Evolutionary conservation across 345 rosid species (phyloP), one percentile per base, ranked within the genome.

Genomic region (Bruguiera parviflora): DNA sequence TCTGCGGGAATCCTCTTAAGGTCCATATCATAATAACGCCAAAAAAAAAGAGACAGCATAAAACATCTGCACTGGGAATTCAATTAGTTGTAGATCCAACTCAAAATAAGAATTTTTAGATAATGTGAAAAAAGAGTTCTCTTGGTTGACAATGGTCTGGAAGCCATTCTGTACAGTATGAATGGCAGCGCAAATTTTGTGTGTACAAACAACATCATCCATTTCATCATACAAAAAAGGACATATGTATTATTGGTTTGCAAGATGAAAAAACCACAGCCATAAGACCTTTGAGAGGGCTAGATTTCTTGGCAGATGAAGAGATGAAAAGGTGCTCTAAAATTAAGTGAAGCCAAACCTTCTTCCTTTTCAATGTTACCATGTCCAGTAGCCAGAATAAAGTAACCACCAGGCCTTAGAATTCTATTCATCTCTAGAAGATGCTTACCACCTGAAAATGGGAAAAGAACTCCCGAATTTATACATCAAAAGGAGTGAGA

Each of bases 361-460:
- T 87, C 92, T 76, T 84, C 92, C 61, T 82, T 88, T 77, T 89
- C 96, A 21, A 86, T 80, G 80, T 76, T 88, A 59, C 91, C 96
- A 68, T 80, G 90, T 65, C 73, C 79, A 79, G 78, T 85, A n/a
- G 96, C 88, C 86, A 94, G 77, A 73, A 94, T 86, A 68, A 94
- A 94, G 84, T 94, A 94, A 43, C 98, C 96, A 10, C 83, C 69
- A 15, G 97, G 98, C 79, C 98, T 84, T 69, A 94, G 74, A 74
- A 94, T 81, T 69, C 98, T 85, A 71, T 94, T 94, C 89, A 94
- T 91, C 85, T 94, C 97, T 58, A 94, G 86, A 71, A 94, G 90
- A 76, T 85, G 92, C 79, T 71, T 91, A 63, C 91, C 96, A 65
- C 93, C 98, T 91, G 81, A 64, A 79, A 76, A 51, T 46, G 15